Evolutionary conservation across 1,139 yeast genomes (phyloP).

Genomic region (Geotrichum fermentans): DNA sequence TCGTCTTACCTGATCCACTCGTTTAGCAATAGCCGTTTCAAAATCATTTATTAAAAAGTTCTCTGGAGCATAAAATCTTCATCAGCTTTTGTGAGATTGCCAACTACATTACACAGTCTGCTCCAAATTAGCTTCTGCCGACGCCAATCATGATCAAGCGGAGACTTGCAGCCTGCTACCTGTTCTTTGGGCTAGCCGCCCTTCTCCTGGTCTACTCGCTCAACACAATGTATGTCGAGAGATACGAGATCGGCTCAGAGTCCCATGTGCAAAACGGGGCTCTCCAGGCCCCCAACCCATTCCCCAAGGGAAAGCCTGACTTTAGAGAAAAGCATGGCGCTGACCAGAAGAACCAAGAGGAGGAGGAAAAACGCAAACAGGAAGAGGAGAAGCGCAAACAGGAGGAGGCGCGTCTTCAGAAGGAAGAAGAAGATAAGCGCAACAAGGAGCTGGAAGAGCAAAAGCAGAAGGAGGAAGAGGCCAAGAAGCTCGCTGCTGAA

Average conservation of each 20-base stretch:
- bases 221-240: slow-evolving; percentile 18
- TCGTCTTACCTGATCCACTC: too few species aligned
- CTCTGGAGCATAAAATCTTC: too few species aligned
- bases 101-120: too few species aligned
- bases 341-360: neutral
- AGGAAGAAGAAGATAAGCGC: slow-evolving; percentile 13
- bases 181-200: slow-evolving; percentile 17
- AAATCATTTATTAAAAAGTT: too few species aligned
- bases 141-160: slow-evolving; percentile 20
- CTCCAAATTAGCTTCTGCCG: too few species aligned
- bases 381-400: neutral
- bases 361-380: neutral
- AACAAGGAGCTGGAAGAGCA: slow-evolving; percentile 7
- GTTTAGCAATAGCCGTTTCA: too few species aligned
- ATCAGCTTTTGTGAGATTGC: too few species aligned
- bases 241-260: slow-evolving; percentile 18
- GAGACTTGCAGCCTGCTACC: slow-evolving; percentile 19
- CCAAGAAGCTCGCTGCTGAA: neutral
- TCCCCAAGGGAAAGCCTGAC: slow-evolving; percentile 22
- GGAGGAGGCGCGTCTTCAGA: neutral
- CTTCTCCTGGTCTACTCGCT: slow-evolving; percentile 18
- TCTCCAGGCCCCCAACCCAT: slow-evolving; percentile 20
- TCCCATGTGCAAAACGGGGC: slow-evolving; percentile 11
- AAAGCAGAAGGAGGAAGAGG: slow-evolving; percentile 1
- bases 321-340: slow-evolving; percentile 17